phyloP scores from a whole-genome alignment of 345 rosid genomes.

The Salix viminalis region DNA sequence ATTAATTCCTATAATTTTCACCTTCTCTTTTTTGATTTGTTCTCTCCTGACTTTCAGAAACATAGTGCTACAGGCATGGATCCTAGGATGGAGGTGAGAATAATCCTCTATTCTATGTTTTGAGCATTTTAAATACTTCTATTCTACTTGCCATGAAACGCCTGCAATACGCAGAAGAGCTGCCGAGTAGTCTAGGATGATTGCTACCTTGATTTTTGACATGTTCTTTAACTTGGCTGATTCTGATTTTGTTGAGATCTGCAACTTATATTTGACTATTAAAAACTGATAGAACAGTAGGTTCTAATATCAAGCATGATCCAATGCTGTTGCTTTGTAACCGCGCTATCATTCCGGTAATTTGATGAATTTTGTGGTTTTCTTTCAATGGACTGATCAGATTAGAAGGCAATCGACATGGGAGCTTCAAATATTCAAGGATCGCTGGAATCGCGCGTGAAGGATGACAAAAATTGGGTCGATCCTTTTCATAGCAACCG shows the following conservation, averaged over 20 bases:
- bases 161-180: background rate
- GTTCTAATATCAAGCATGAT: background rate
- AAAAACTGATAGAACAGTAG: background rate
- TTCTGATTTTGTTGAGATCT: background rate
- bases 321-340: background rate
- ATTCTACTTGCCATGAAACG: background rate
- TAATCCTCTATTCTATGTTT: background rate
- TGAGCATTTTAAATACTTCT: background rate
- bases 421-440: slow-evolving; percentile 70
- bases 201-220: background rate
- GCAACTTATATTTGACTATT: background rate
- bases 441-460: slow-evolving; percentile 67
- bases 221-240: background rate
- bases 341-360: background rate
- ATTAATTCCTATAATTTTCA: background rate
- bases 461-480: slow-evolving; percentile 63
- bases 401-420: slow-evolving; percentile 86
- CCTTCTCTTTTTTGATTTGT: background rate
- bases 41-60: slow-evolving; percentile 7
- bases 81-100: slow-evolving; percentile 55
- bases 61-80: slow-evolving; percentile 5
- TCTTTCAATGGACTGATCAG: slow-evolving; percentile 30
- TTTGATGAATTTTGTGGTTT: background rate
- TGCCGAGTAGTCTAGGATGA: background rate
- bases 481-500: slow-evolving; percentile 46